Percentiles rank a stretch among this genome's conserved stretches.
phyloP scores from a whole-genome alignment of 257 asterid species.

The Petrea volubilis region DNA sequence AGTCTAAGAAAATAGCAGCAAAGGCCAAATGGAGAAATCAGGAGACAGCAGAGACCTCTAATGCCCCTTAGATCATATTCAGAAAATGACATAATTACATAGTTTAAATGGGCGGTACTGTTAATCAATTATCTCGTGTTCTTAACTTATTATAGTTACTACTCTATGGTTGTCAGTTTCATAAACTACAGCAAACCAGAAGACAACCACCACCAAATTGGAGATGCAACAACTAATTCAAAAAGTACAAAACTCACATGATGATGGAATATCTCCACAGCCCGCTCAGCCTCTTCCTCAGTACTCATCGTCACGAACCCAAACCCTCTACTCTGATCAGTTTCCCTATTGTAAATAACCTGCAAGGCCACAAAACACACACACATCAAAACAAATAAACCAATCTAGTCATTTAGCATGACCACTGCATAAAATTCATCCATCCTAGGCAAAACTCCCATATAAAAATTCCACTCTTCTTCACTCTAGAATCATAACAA shows the following conservation, averaged over 20 bases:
- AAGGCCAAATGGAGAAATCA: neutral
- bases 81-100: neutral
- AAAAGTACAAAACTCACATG: constrained; percentile 56
- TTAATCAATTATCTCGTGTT: neutral
- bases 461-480: neutral
- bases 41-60: neutral
- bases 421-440: neutral
- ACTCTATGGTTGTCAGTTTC: too few species aligned
- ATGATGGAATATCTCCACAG: constrained; percentile 70
- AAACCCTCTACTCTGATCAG: constrained; percentile 87
- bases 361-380: constrained; percentile 31
- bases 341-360: constrained; percentile 78
- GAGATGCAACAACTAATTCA: neutral
- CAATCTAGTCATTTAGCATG: neutral
- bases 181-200: neutral
- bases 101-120: neutral
- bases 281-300: constrained; percentile 86
- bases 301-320: constrained; percentile 93
- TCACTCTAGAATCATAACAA: constrained; percentile 1
- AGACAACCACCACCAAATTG: neutral
- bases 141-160: neutral
- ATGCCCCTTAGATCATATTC: neutral
- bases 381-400: neutral
- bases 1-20: neutral
- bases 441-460: neutral